These are phyloP conservation scores for Ceratocystis eucalypticola DNA, from an alignment of 2,329 filamentous ascomycete genomes.

Conservation along the genomic window DNA sequence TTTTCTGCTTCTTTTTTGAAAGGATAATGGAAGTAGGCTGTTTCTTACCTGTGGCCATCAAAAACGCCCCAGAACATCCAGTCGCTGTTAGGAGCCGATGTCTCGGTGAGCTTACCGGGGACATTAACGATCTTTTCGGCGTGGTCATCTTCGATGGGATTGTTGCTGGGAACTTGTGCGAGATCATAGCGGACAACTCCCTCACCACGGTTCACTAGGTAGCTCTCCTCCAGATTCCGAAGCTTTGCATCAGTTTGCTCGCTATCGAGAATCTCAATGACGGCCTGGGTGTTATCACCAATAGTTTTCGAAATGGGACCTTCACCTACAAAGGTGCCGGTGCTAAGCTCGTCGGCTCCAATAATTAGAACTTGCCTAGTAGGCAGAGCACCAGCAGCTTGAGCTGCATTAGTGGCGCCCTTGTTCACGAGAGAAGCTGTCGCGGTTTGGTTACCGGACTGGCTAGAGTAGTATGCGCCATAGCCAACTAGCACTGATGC, in stretches of 20 bases:
- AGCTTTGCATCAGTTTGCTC: slow-evolving; percentile 88
- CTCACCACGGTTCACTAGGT: slow-evolving; percentile 72
- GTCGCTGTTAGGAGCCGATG: slow-evolving; percentile 49
- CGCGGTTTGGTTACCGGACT: slow-evolving; percentile 28
- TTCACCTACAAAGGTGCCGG: slow-evolving; percentile 71
- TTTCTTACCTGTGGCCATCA: slow-evolving; percentile 76
- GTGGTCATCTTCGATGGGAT: slow-evolving; percentile 96
- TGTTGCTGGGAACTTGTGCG: slow-evolving; percentile 88
- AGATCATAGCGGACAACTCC: slow-evolving; percentile 92
- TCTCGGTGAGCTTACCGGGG: slow-evolving; percentile 40
- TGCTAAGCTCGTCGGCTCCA: slow-evolving; percentile 79
- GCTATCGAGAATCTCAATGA: slow-evolving; percentile 91
- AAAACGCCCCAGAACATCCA: slow-evolving; percentile 99
- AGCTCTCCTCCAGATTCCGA: slow-evolving; percentile 80
- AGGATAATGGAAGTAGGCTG: too few species aligned
- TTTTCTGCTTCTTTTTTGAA: too few species aligned
- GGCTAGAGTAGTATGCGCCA: slow-evolving; percentile 55
- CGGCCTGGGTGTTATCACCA: slow-evolving; percentile 68
- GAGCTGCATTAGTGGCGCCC: slow-evolving; percentile 21
- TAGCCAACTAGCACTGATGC: slow-evolving; percentile 58
- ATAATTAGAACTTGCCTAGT: slow-evolving; percentile 68
- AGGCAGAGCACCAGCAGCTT: slow-evolving; percentile 29
- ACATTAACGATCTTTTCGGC: slow-evolving; percentile 96
- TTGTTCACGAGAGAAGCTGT: slow-evolving; percentile 18
- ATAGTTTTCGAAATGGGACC: slow-evolving; percentile 79